These are phyloP conservation scores for Oryza meridionalis DNA, from an alignment of 176 grass and related monocot species.

Conservation along the genomic window DNA sequence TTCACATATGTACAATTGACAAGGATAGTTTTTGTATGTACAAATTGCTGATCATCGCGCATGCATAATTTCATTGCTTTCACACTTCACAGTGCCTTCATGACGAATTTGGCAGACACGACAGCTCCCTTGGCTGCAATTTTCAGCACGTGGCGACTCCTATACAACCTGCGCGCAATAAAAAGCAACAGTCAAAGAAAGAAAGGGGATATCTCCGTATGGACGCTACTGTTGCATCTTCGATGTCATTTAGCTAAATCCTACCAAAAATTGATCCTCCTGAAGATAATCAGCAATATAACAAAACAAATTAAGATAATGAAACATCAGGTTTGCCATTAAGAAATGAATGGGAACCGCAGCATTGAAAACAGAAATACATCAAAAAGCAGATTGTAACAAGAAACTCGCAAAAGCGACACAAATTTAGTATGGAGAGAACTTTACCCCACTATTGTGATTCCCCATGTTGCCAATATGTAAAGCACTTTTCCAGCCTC, in stretches of 20 bases:
- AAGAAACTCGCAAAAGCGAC: background rate
- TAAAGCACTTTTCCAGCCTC: constrained; percentile 93
- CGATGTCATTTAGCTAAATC: background rate
- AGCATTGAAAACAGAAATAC: constrained; percentile 4
- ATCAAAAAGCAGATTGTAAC: background rate
- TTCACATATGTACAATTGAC: constrained; percentile 44
- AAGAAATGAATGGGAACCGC: background rate
- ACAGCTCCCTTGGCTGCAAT: constrained; percentile 65
- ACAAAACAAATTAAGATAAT: background rate
- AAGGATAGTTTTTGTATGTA: constrained; percentile 46
- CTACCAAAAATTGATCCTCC: background rate
- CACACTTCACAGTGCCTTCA: constrained; percentile 59
- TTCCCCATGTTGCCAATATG: constrained; percentile 80
- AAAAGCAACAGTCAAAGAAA: constrained; percentile 6
- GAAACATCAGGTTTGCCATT: background rate
- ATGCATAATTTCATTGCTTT: background rate
- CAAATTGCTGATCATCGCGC: constrained; percentile 21
- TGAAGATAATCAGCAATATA: background rate
- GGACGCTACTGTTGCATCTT: background rate
- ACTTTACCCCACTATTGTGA: constrained; percentile 81
- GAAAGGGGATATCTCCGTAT: background rate
- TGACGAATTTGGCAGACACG: constrained; percentile 55
- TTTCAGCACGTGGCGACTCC: constrained; percentile 57
- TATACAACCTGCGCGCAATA: constrained; percentile 58
- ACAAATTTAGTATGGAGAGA: background rate